A percentile compares a stretch with the other conserved stretches of the same genome.
These are phyloP conservation scores for Sporothrix variecibatus DNA, from an alignment of 2,329 filamentous ascomycete species.

Conservation along the genomic window DNA sequence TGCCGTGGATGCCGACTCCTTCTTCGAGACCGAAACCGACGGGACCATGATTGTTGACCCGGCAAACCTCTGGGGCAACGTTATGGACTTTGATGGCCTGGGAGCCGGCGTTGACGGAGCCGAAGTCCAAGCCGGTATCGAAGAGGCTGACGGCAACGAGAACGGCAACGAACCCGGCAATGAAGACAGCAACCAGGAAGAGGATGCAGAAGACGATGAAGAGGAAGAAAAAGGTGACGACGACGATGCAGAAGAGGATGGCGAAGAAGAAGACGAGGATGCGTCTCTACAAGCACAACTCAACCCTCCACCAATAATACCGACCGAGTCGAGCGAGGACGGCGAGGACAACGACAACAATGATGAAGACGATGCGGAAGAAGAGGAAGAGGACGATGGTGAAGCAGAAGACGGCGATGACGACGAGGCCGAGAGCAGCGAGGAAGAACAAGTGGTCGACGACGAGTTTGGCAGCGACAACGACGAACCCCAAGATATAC, in stretches of 20 bases:
- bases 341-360: neutral
- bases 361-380: neutral
- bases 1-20: conserved; percentile 9
- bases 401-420: neutral
- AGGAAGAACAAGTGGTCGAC: neutral
- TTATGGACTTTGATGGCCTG: conserved; percentile 4
- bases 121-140: neutral
- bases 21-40: neutral
- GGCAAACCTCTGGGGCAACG: neutral
- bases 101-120: neutral
- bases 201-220: neutral
- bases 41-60: neutral
- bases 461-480: neutral
- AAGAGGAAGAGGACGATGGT: neutral
- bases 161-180: neutral
- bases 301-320: conserved; percentile 10
- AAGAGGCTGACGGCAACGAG: neutral
- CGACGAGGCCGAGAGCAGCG: neutral
- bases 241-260: neutral
- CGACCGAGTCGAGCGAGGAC: neutral
- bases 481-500: neutral
- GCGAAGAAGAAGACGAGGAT: neutral
- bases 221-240: neutral
- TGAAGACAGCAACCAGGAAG: neutral
- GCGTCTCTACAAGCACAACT: neutral